phyloP scores from a whole-genome alignment of 1,284 basidiomycete genomes.

The Neotropicomus parvogracilis region DNA sequence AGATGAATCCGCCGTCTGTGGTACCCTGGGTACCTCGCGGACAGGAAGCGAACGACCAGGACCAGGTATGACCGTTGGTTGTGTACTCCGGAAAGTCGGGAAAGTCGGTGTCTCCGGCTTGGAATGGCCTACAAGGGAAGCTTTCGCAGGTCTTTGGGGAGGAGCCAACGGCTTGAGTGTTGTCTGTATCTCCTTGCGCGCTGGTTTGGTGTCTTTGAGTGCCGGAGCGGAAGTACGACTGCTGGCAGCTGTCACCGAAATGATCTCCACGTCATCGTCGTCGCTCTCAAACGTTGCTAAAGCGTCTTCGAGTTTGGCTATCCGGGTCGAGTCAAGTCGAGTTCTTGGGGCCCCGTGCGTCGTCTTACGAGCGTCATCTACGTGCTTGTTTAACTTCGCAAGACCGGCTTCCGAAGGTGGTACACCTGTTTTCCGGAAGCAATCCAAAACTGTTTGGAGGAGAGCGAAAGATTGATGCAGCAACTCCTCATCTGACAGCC shows the following conservation, averaged over 20 bases:
- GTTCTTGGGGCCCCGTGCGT: slow-evolving; percentile 44
- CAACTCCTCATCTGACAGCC: slow-evolving; percentile 85
- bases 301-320: slow-evolving; percentile 55
- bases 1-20: slow-evolving; percentile 31
- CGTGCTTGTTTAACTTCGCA: slow-evolving; percentile 55
- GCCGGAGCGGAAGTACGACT: slow-evolving; percentile 12
- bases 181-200: slow-evolving; percentile 26
- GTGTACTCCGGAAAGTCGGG: slow-evolving; percentile 37
- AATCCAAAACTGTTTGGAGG: slow-evolving; percentile 70
- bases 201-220: slow-evolving; percentile 17
- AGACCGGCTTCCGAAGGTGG: slow-evolving; percentile 50
- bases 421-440: slow-evolving; percentile 57
- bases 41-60: slow-evolving; percentile 14
- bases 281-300: slow-evolving; percentile 52
- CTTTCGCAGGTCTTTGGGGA: slow-evolving; percentile 21
- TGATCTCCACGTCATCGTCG: slow-evolving; percentile 49
- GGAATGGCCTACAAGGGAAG: slow-evolving; percentile 35
- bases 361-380: slow-evolving; percentile 53
- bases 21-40: slow-evolving; percentile 23
- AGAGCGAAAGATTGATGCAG: slow-evolving; percentile 84
- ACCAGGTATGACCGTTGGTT: slow-evolving; percentile 13
- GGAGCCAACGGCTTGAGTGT: slow-evolving; percentile 14
- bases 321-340: slow-evolving; percentile 54
- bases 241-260: slow-evolving; percentile 24
- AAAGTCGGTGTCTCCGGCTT: slow-evolving; percentile 32